Percentiles rank a stretch among this genome's conserved stretches.
Evolutionary conservation across 192 early-diverging fungal species (phyloP).

Genomic region (Pecoramyces ruminantium): DNA sequence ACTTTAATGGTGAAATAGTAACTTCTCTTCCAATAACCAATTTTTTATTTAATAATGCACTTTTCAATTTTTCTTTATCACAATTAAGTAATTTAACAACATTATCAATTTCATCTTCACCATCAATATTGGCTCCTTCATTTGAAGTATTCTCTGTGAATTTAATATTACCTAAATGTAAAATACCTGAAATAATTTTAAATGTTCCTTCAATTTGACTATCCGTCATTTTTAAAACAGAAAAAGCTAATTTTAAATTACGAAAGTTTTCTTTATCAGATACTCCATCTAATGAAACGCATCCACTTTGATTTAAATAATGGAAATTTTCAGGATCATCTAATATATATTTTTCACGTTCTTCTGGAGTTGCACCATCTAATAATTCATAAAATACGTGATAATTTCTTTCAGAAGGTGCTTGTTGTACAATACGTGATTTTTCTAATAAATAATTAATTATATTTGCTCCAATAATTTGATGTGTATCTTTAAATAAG

Average conservation of each 20-base stretch:
- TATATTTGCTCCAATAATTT: conserved; percentile 33
- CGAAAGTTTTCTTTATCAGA: conserved; percentile 7
- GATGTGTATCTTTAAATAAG: conserved; percentile 13
- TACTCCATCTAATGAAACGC: conserved; percentile 23
- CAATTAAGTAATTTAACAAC: background rate
- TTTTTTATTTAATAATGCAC: background rate
- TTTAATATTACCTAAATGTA: background rate
- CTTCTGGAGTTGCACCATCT: conserved; percentile 19
- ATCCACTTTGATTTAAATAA: conserved; percentile 30
- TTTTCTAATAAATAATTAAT: conserved; percentile 38
- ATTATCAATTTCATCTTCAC: background rate
- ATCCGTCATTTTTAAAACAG: background rate
- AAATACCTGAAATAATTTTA: background rate
- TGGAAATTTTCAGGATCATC: conserved; percentile 7
- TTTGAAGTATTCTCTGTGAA: background rate
- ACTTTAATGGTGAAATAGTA: background rate
- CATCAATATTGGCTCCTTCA: background rate
- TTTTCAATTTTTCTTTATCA: background rate
- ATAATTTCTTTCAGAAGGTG: conserved; percentile 30
- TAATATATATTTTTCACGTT: conserved; percentile 17
- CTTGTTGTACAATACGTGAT: conserved; percentile 28
- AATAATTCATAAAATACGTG: conserved; percentile 36
- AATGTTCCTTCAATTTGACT: background rate
- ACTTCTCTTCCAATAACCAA: background rate
- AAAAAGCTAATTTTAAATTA: background rate